These are phyloP conservation scores for Straminergon stramineum DNA, from an alignment of 225 moss, liverwort and hornwort species.

Conservation along the genomic window DNA sequence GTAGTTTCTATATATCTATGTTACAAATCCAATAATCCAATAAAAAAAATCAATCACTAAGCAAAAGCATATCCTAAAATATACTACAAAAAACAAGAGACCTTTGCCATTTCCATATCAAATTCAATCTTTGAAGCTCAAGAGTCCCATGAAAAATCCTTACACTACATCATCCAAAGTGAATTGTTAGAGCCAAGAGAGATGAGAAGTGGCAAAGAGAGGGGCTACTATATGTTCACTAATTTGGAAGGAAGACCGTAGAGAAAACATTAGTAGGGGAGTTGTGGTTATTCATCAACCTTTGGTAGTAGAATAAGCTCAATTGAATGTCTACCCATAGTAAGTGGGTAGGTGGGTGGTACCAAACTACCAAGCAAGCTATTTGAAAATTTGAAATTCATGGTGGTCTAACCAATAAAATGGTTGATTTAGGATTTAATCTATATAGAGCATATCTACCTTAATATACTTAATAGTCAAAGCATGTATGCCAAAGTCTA, in stretches of 20 bases:
- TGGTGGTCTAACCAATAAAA: too few species aligned
- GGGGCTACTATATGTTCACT: background rate
- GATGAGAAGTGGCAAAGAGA: rapidly evolving
- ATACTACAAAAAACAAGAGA: background rate
- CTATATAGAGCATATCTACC: too few species aligned
- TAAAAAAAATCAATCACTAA: background rate
- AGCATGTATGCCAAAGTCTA: too few species aligned
- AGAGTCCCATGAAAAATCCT: background rate
- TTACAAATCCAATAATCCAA: background rate
- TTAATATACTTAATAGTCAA: too few species aligned
- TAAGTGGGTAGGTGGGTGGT: too few species aligned
- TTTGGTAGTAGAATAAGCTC: background rate
- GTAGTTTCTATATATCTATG: background rate
- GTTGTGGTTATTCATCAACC: background rate
- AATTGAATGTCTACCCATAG: too few species aligned
- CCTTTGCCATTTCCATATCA: background rate
- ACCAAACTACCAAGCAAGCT: too few species aligned
- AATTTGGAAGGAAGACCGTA: background rate
- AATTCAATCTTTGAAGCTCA: background rate
- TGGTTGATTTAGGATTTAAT: too few species aligned
- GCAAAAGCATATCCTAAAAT: background rate
- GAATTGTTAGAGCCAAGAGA: background rate
- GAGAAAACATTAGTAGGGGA: background rate
- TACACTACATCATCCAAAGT: background rate
- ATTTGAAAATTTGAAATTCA: too few species aligned